Evolutionary conservation across 805 yeast species (phyloP).

Genomic region (Saccharomycopsis lassenensis): DNA sequence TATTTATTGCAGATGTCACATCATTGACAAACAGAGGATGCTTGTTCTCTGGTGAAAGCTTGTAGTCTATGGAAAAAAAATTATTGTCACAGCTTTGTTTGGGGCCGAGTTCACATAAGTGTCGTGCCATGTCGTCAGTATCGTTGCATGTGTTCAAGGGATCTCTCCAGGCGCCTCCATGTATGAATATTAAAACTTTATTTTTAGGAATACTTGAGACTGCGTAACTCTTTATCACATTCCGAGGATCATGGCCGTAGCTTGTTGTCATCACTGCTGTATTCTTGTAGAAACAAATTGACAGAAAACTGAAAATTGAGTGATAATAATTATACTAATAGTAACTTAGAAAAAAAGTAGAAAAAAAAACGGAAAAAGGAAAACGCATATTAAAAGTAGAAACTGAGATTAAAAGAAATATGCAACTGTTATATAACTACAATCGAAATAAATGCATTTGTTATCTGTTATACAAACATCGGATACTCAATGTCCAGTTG

Average conservation of each 20-base stretch:
- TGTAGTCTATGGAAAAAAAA: slow-evolving; percentile 44
- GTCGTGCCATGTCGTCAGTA: slow-evolving; percentile 27
- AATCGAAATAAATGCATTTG: too few relatives aligned
- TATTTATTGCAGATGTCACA: slow-evolving; percentile 33
- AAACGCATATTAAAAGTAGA: too few relatives aligned
- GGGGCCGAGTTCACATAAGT: slow-evolving; percentile 2
- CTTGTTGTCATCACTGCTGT: too few relatives aligned
- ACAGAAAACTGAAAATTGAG: too few relatives aligned
- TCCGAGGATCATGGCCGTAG: too few relatives aligned
- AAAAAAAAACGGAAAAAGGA: background rate
- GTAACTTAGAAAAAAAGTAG: background rate
- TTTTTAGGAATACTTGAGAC: too few relatives aligned
- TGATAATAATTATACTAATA: background rate
- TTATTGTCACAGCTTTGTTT: slow-evolving; percentile 23
- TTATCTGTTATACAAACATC: too few relatives aligned
- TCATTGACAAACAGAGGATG: slow-evolving; percentile 59
- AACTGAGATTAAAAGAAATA: too few relatives aligned
- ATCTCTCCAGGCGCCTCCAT: slow-evolving; percentile 90
- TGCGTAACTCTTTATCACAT: too few relatives aligned
- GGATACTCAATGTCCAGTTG: too few relatives aligned
- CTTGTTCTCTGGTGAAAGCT: slow-evolving; percentile 48
- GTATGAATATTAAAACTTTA: slow-evolving; percentile 44
- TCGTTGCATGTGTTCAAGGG: slow-evolving; percentile 49
- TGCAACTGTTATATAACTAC: too few relatives aligned
- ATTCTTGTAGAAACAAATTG: too few relatives aligned